Base-by-base conservation (phyloP, 1,284 basidiomycete species). In the Acaromyces ingoldii region DNA sequence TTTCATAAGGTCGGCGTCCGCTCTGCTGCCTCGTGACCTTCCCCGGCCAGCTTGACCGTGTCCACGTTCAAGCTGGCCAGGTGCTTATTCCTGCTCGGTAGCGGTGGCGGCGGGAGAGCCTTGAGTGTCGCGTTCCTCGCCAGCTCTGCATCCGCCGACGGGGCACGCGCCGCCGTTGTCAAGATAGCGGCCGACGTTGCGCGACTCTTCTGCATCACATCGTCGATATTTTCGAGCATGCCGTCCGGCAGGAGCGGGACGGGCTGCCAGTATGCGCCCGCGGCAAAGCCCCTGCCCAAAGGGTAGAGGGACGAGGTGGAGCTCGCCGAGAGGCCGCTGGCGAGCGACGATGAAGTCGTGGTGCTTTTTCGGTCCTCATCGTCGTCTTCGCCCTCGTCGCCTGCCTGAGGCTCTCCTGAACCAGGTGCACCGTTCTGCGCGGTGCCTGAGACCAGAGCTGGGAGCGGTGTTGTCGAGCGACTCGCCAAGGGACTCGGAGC, bases 231-330 rank as follows among this genome's bases (percentile, higher is more conserved):
- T 6, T 65, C 65, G 10, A 71, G 49, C 46, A 61, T 46, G 2
- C 58, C 62, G 10, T 71, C 68, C 4, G 62, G 55, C 4, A 71
- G 39, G 5, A 71, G 21, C 0, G 68, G 68, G 0, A 69, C 66
- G 11, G 68, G 68, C 13, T 57, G 53, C 68, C 66, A 69, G 30
- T 54, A 60, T 1, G 57, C 60, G 0, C 68, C 68, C 0, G 67
- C 66, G 0, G 58, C 55, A 30, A 71, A 57, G 0, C 68, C 68
- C 39, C 65, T 60, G 6, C 68, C 68, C 29, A 51, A 55, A 4
- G 68, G 61, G 40, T 64, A 70, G 15, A 70, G 54, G 37, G 53
- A 65, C 9, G 51, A 36, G 37, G 53, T 62, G 7, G 33, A 48
- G 11, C 28, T 29, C 21, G 26, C 31, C 13, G 22, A 13, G 26